Evolutionary conservation across 805 yeast genomes (phyloP).

Genomic region (Ogataea zsoltii): DNA sequence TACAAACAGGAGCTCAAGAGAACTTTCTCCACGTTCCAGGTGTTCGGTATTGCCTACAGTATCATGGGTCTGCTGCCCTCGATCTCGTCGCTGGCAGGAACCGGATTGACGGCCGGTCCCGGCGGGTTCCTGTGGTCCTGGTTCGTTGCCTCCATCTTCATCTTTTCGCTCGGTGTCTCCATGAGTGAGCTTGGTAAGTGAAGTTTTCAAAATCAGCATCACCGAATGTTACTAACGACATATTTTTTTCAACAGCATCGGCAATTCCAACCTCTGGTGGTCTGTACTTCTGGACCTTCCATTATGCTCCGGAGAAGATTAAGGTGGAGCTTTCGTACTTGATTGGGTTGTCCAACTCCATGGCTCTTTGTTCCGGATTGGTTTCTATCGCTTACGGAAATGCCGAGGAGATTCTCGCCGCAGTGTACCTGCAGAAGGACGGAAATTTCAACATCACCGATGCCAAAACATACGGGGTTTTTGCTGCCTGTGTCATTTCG

Average conservation of each 20-base stretch:
- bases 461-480: conserved; percentile 62
- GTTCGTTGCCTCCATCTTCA: conserved; percentile 57
- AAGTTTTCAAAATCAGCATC: not conserved
- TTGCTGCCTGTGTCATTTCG: conserved; percentile 56
- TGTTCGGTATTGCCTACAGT: conserved; percentile 70
- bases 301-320: conserved; percentile 57
- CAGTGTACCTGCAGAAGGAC: conserved; percentile 51
- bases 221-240: not conserved
- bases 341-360: conserved; percentile 66
- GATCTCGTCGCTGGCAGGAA: conserved; percentile 54
- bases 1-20: conserved; percentile 69
- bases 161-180: conserved; percentile 57
- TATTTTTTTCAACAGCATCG: conserved; percentile 41
- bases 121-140: conserved; percentile 74
- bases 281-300: conserved; percentile 65
- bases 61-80: conserved; percentile 73
- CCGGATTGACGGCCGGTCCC: conserved; percentile 63
- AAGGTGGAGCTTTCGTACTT: conserved; percentile 58
- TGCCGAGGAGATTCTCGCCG: conserved; percentile 57
- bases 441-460: conserved; percentile 56
- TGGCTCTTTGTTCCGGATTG: conserved; percentile 65
- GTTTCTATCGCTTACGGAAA: conserved; percentile 74
- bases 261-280: conserved; percentile 80
- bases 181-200: conserved; percentile 52
- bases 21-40: conserved; percentile 59